These are phyloP conservation scores for Cinchona pubescens DNA, from an alignment of 257 asterid genomes.

Conservation along the genomic window DNA sequence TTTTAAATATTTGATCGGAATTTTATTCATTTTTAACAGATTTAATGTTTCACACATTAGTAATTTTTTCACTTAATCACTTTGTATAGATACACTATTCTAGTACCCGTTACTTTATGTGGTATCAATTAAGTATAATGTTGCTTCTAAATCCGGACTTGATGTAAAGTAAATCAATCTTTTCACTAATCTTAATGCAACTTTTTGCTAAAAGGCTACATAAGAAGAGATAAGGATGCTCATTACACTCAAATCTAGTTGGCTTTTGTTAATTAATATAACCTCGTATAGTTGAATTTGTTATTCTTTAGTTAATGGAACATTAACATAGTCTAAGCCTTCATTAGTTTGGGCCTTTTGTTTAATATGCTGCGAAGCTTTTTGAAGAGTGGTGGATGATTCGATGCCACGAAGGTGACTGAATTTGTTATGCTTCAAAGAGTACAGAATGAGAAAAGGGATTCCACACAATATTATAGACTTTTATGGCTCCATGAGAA, in stretches of 20 bases:
- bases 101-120: neutral
- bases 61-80: too few species aligned
- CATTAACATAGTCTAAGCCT: neutral
- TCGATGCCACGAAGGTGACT: slow-evolving; percentile 3
- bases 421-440: neutral
- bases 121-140: neutral
- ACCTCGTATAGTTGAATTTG: slow-evolving; percentile 5
- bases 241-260: slow-evolving; percentile 27
- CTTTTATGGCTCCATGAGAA: neutral
- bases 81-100: too few species aligned
- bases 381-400: slow-evolving; percentile 5
- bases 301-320: neutral
- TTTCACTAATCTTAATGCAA: slow-evolving; percentile 33
- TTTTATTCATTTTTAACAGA: too few species aligned
- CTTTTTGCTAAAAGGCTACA: slow-evolving; percentile 27
- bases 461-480: neutral
- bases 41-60: too few species aligned
- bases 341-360: neutral
- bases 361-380: neutral
- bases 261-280: slow-evolving; percentile 22
- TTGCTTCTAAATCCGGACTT: slow-evolving; percentile 1
- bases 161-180: slow-evolving; percentile 32
- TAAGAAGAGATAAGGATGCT: slow-evolving; percentile 44
- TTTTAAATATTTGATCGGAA: too few species aligned
- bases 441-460: neutral